These are phyloP conservation scores for Myrmaecium sp. DNA, from an alignment of 2,329 filamentous ascomycete genomes.

Conservation along the genomic window DNA sequence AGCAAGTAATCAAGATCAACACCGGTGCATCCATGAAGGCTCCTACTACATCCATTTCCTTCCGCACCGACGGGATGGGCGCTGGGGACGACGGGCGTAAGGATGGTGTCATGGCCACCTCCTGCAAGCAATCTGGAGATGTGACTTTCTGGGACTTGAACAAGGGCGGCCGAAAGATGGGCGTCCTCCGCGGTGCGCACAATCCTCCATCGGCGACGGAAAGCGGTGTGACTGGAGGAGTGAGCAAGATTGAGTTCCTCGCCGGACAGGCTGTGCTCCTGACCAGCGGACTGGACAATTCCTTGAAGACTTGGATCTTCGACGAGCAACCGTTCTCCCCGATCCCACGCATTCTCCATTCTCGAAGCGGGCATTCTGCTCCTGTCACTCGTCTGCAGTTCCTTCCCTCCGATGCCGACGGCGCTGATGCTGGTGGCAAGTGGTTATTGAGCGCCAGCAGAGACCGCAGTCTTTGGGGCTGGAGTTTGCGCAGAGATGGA, in stretches of 20 bases:
- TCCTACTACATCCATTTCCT: conserved; percentile 67
- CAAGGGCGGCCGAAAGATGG: conserved; percentile 68
- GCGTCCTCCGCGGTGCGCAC: conserved; percentile 75
- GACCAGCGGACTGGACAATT: conserved; percentile 84
- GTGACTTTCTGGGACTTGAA: conserved; percentile 96
- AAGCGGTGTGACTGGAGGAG: conserved; percentile 48
- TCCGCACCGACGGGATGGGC: conserved; percentile 75
- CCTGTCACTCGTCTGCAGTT: conserved; percentile 72
- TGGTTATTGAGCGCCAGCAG: conserved; percentile 83
- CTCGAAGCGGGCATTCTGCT: conserved; percentile 74
- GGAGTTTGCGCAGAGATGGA: conserved; percentile 84
- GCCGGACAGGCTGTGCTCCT: conserved; percentile 77
- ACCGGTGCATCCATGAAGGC: conserved; percentile 43
- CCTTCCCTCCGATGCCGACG: conserved; percentile 75
- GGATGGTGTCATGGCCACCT: conserved; percentile 87
- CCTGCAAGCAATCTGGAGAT: conserved; percentile 63
- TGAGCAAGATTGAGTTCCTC: conserved; percentile 80
- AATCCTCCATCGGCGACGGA: conserved; percentile 48
- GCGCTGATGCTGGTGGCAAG: conserved; percentile 74
- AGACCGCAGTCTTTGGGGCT: conserved; percentile 88
- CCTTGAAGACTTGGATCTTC: conserved; percentile 91
- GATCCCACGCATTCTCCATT: conserved; percentile 69
- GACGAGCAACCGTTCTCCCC: conserved; percentile 82
- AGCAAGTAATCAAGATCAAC: conserved; percentile 50
- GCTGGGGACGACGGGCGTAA: conserved; percentile 71